phyloP scores from a whole-genome alignment of 495 filamentous ascomycete species.

The Talaromyces ruber region DNA sequence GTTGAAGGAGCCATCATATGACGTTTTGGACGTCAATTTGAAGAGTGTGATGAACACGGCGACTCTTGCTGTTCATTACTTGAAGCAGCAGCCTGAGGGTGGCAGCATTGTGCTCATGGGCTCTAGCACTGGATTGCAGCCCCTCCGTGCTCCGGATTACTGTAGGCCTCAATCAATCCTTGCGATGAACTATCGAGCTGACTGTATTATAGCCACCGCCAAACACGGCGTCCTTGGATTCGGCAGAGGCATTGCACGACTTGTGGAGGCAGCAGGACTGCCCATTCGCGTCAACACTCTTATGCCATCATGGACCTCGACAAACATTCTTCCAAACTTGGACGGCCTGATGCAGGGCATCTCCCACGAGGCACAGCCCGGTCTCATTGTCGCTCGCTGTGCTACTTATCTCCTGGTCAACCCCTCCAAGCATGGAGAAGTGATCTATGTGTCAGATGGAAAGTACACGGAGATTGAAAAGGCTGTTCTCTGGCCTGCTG shows the following conservation, averaged over 20 bases:
- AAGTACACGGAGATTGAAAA: constrained; percentile 31
- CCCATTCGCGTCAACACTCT: constrained; percentile 30
- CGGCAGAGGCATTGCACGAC: constrained; percentile 17
- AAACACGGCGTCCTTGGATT: constrained; percentile 34
- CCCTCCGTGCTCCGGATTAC: constrained; percentile 28
- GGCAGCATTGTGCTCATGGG: constrained; percentile 30
- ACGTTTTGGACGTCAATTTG: constrained; percentile 35
- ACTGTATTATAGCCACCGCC: constrained; percentile 11
- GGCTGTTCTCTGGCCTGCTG: constrained; percentile 2
- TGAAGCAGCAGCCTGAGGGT: constrained; percentile 22
- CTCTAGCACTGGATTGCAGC: constrained; percentile 30
- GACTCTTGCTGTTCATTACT: constrained; percentile 27
- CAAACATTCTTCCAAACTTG: constrained; percentile 18
- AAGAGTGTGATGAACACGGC: constrained; percentile 32
- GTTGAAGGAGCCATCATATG: constrained; percentile 28
- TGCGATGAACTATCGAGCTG: neutral
- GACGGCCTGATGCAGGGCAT: constrained; percentile 16
- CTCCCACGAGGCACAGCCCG: constrained; percentile 15
- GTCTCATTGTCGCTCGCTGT: constrained; percentile 27
- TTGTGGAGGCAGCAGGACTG: constrained; percentile 7
- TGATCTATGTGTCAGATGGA: constrained; percentile 30
- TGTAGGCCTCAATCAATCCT: neutral
- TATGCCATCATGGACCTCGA: constrained; percentile 33
- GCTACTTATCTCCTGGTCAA: constrained; percentile 29
- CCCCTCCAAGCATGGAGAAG: constrained; percentile 21